Base-by-base conservation (phyloP, 371 early-diverging fungal genomes). In the Rhizomucor miehei region DNA sequence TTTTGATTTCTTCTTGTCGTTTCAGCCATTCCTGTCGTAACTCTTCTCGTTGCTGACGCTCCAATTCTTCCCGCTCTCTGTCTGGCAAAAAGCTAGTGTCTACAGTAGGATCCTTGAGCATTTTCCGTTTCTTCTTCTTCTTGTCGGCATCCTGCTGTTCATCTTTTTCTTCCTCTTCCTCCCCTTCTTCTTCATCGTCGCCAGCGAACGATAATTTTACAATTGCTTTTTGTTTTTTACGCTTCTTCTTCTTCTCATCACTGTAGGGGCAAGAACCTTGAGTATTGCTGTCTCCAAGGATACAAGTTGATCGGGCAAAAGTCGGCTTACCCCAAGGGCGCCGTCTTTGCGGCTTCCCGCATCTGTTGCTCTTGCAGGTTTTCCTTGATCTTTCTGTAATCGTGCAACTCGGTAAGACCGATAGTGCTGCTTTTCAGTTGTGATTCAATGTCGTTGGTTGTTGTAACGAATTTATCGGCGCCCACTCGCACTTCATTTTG, bases 31-130 rank as follows among this genome's bases (percentile, higher is more conserved):
- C 72, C 20, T 69, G 46, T 29, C 64, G 55, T 29, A 64, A 45
- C 52, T 87, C 77, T 52, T 94, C 92, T 14, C 94, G 82, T 48
- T 84, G 77, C 25, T 60, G 53, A n/a, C 82, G 75, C 56, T 94
- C 95, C 39, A 67, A 58, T 50, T 80, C 92, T 49, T 96, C 95
- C 48, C 96, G 82, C 54, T 94, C 91, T 25, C 88, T 81, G 70
- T 97, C 97, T 4, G 95, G 96, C 52, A 97, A 69, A 65, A 96
- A 96, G 46, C 90, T 90, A 1, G 97, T 97, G 56, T 97, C 94
- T 39, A 94, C 94, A 6, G 71, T 63, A 0, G 97, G 97, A 71
- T 97, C 89, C 65, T 95, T 96, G 40, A 84, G 76, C 51, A 86
- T 69, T 56, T 81, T 87, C 45, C 75, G 67, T 51, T 87, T 89